Evolutionary conservation across 2,329 filamentous ascomycete species (phyloP).

Genomic region (Endocalyx cinctus): DNA sequence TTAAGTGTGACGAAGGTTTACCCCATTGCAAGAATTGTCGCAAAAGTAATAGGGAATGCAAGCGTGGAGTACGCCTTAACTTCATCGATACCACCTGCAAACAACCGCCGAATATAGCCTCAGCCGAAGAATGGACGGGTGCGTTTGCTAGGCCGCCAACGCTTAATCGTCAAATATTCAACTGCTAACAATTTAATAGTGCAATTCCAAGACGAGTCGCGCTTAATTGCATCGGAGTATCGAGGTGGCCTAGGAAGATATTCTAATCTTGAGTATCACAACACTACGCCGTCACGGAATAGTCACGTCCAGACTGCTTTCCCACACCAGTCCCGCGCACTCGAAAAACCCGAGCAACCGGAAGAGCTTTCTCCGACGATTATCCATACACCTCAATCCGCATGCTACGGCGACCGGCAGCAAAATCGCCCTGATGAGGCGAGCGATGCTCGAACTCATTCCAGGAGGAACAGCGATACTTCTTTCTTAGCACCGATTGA

Average conservation of each 20-base stretch:
- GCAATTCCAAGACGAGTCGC: conserved; percentile 82
- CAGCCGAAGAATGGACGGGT: conserved; percentile 62
- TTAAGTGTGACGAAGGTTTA: conserved; percentile 80
- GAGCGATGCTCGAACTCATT: conserved; percentile 20
- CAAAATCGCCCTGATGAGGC: conserved; percentile 17
- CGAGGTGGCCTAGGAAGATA: conserved; percentile 73
- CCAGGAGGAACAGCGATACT: conserved; percentile 21
- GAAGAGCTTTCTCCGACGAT: conserved; percentile 14
- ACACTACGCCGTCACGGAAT: conserved; percentile 23
- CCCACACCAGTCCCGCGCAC: conserved; percentile 16
- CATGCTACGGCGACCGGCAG: conserved; percentile 20
- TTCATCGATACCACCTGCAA: conserved; percentile 83
- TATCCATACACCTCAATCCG: conserved; percentile 19
- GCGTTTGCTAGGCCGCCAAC: conserved; percentile 15
- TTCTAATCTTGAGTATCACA: conserved; percentile 45
- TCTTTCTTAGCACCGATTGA: conserved; percentile 21
- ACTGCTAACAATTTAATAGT: conserved; percentile 41
- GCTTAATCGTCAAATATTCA: neutral
- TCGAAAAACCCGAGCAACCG: conserved; percentile 16
- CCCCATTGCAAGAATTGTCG: conserved; percentile 71
- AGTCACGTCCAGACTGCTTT: conserved; percentile 20
- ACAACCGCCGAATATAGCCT: conserved; percentile 58
- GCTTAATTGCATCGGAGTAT: conserved; percentile 87
- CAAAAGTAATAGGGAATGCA: conserved; percentile 82
- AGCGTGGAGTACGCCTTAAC: conserved; percentile 80